A percentile compares a stretch with the other conserved stretches of the same genome.
Conservation (phyloP, 495 filamentous ascomycete genomes). For the Aspergillus mulundensis region DNA sequence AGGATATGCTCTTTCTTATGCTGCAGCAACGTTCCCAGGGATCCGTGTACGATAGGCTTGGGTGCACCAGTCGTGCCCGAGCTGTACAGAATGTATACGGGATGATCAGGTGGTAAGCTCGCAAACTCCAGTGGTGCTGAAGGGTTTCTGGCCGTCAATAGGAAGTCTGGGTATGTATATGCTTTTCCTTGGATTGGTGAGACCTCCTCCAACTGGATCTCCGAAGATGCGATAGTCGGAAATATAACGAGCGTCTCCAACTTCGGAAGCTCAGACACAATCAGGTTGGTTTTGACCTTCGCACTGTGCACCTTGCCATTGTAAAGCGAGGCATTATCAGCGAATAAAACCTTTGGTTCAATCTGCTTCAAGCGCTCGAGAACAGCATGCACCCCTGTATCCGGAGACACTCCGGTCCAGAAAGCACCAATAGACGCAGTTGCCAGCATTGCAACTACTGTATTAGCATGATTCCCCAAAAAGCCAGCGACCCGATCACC, state of each 20-base stretch:
- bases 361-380: constrained; percentile 82
- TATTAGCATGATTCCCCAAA: constrained; percentile 80
- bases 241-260: constrained; percentile 69
- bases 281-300: constrained; percentile 65
- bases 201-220: constrained; percentile 48
- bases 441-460: constrained; percentile 82
- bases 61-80: constrained; percentile 86
- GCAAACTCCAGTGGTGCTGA: constrained; percentile 57
- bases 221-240: constrained; percentile 49
- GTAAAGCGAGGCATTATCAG: constrained; percentile 82
- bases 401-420: constrained; percentile 85
- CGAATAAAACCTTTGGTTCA: constrained; percentile 72
- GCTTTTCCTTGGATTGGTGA: constrained; percentile 45
- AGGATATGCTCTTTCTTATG: constrained; percentile 92
- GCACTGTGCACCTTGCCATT: constrained; percentile 80
- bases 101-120: constrained; percentile 75
- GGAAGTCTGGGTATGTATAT: constrained; percentile 48
- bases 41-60: constrained; percentile 88
- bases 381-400: constrained; percentile 75
- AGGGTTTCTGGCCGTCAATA: constrained; percentile 35
- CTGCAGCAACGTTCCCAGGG: constrained; percentile 81
- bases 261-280: constrained; percentile 58
- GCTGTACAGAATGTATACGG: constrained; percentile 84
- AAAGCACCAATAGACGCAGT: constrained; percentile 76
- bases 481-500: constrained; percentile 80